Evolutionary conservation across 2,329 filamentous ascomycete species (phyloP).

Genomic region (Phaeoacremonium minimum): DNA sequence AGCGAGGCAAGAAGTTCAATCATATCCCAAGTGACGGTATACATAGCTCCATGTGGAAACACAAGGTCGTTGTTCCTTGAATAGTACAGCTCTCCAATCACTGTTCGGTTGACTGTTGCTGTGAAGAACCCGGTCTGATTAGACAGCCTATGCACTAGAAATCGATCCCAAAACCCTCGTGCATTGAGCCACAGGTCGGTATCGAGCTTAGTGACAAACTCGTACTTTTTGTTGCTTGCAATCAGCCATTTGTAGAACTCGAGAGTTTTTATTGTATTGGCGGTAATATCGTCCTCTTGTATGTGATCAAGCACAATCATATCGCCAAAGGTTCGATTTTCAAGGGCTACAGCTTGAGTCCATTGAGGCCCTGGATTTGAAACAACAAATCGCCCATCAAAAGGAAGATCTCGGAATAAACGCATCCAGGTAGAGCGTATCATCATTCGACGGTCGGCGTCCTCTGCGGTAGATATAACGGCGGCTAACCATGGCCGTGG

Average conservation of each 20-base stretch:
- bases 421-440: slow-evolving; percentile 26
- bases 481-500: slow-evolving; percentile 19
- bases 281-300: slow-evolving; percentile 21
- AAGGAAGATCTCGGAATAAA: slow-evolving; percentile 20
- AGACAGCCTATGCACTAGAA: slow-evolving; percentile 16
- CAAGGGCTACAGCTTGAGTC: slow-evolving; percentile 17
- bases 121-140: slow-evolving; percentile 6
- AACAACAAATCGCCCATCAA: slow-evolving; percentile 23
- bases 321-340: slow-evolving; percentile 26
- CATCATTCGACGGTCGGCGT: slow-evolving; percentile 20
- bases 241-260: slow-evolving; percentile 26
- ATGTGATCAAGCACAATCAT: slow-evolving; percentile 26
- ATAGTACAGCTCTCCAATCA: slow-evolving; percentile 23
- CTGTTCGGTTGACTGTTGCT: slow-evolving; percentile 15
- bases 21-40: slow-evolving; percentile 27
- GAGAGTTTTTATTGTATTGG: slow-evolving; percentile 27
- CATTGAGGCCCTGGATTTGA: slow-evolving; percentile 21
- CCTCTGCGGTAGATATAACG: slow-evolving; percentile 21
- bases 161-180: slow-evolving; percentile 22
- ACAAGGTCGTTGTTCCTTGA: slow-evolving; percentile 15
- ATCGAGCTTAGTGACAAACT: slow-evolving; percentile 26
- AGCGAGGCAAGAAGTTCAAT: slow-evolving; percentile 18
- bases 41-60: slow-evolving; percentile 26
- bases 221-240: slow-evolving; percentile 14
- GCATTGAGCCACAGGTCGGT: slow-evolving; percentile 26